Evolutionary conservation across 805 yeast species (phyloP), one percentile per base, ranked within the genome.

Genomic region (Schwanniomyces pseudopolymorphus): DNA sequence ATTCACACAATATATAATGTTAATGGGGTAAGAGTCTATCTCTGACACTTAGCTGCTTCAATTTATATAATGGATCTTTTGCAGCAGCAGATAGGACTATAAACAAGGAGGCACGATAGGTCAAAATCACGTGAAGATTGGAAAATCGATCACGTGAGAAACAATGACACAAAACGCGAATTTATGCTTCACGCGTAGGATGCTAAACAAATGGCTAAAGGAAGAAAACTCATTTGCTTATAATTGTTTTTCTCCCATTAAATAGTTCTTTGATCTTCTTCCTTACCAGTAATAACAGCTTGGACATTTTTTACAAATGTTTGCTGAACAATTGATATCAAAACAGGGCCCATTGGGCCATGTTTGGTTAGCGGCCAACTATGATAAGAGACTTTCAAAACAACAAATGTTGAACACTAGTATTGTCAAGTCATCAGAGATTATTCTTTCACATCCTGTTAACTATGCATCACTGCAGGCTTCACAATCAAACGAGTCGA

Each of bases 281-380:
- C 24, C 22, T 5, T 36, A 19, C 8, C 10, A 33, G 22, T 10
- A 19, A 33, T 14, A 33, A 11, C 22, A 8, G 9, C 22, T 20
- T 20, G 13, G 39, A n/a, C 10, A 36, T 36, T 8, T 4, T 5
- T 38, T 24, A 24, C 20, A 14, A 10, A 38, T 38, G 40, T n/a
- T 11, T 14, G 72, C 82, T 2, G 83, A 79, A 44, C 71, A 72
- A 42, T 63, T 82, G 26, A 70, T 84, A 17, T 74, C 87, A 2
- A 83, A 80, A 49, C 84, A 84, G 59, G 95, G 96, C 2, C 96
- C 96, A 1, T 71, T 90, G 49, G 96, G 95, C 2, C 87, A 85
- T 53, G 90, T 89, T 7, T 90, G 97, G 97, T 74, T 90, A 40
- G 97, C 97, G 8, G 92, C 96, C 17, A 90, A 88, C 60, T 77